Percentiles rank a stretch among this genome's conserved stretches.
These are phyloP conservation scores for Thelonectria discophora DNA, from an alignment of 2,329 filamentous ascomycete species.

Conservation along the genomic window DNA sequence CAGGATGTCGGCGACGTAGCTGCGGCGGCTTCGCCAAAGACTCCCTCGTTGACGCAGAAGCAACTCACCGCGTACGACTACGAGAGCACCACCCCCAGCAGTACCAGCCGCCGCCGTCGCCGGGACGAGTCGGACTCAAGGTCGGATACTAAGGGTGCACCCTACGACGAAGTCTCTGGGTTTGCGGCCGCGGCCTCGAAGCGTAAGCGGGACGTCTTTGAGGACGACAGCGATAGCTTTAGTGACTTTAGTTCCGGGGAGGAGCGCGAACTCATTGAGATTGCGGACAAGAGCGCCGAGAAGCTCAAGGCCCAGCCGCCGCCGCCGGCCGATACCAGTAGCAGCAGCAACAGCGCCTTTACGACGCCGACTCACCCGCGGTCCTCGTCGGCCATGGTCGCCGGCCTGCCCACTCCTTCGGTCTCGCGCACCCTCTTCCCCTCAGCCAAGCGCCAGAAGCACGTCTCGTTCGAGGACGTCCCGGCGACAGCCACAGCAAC, in stretches of 20 bases:
- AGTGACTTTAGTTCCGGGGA: slow-evolving; percentile 51
- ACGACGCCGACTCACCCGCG: slow-evolving; percentile 42
- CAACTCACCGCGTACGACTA: slow-evolving; percentile 44
- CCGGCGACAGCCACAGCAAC: too few species aligned
- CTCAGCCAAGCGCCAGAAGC: slow-evolving; percentile 45
- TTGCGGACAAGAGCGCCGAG: slow-evolving; percentile 48
- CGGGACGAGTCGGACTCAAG: slow-evolving; percentile 28
- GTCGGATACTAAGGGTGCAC: slow-evolving; percentile 8
- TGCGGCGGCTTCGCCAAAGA: slow-evolving; percentile 36
- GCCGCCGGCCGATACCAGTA: too few species aligned
- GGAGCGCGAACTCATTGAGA: slow-evolving; percentile 48
- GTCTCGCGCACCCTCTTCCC: slow-evolving; percentile 50
- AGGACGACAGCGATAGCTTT: slow-evolving; percentile 41
- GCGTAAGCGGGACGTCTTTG: slow-evolving; percentile 41
- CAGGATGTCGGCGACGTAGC: slow-evolving; percentile 19
- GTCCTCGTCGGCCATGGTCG: slow-evolving; percentile 36
- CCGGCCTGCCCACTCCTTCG: slow-evolving; percentile 47
- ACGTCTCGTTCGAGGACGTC: slow-evolving; percentile 44
- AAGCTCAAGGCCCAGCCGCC: slow-evolving; percentile 26
- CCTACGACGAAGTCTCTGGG: neutral
- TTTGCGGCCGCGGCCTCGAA: slow-evolving; percentile 31
- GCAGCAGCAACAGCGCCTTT: slow-evolving; percentile 15
- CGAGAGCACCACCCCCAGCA: slow-evolving; percentile 30
- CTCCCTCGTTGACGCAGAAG: slow-evolving; percentile 43
- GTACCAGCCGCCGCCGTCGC: slow-evolving; percentile 19